Percentiles rank a stretch among this genome's conserved stretches.
phyloP scores from a whole-genome alignment of 306 rosid genomes.

The Ochetophila trinervis region DNA sequence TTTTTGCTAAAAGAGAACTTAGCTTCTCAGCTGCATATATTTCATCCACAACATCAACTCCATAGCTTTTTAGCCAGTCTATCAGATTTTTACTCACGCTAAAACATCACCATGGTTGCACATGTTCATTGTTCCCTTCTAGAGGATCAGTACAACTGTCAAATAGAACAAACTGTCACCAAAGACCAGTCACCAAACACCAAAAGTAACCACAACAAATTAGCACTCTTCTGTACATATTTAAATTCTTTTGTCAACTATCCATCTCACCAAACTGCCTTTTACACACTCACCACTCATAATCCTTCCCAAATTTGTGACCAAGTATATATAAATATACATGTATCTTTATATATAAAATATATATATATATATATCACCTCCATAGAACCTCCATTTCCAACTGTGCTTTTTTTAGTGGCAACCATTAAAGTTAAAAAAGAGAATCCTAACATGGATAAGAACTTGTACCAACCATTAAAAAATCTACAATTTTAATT shows the following conservation, averaged over 20 bases:
- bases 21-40: too few species aligned
- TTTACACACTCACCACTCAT: conserved; percentile 13
- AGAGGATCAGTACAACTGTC: conserved; percentile 37
- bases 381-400: neutral
- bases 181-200: neutral
- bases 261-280: conserved; percentile 22
- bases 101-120: conserved; percentile 29
- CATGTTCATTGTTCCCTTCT: conserved; percentile 35
- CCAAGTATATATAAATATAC: neutral
- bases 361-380: too few species aligned
- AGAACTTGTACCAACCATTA: conserved; percentile 11
- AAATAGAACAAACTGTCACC: conserved; percentile 20
- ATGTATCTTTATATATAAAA: neutral
- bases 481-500: neutral
- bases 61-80: neutral
- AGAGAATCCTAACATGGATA: conserved; percentile 23
- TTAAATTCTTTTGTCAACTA: conserved; percentile 4
- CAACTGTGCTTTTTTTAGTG: neutral
- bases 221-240: conserved; percentile 6
- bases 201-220: conserved; percentile 7
- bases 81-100: neutral
- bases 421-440: conserved; percentile 8
- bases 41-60: too few species aligned
- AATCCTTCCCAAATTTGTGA: neutral
- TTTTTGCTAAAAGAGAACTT: too few species aligned